Conservation (phyloP, 768 basidiomycete species). For the Rhodosporidiobolus odoratus region DNA sequence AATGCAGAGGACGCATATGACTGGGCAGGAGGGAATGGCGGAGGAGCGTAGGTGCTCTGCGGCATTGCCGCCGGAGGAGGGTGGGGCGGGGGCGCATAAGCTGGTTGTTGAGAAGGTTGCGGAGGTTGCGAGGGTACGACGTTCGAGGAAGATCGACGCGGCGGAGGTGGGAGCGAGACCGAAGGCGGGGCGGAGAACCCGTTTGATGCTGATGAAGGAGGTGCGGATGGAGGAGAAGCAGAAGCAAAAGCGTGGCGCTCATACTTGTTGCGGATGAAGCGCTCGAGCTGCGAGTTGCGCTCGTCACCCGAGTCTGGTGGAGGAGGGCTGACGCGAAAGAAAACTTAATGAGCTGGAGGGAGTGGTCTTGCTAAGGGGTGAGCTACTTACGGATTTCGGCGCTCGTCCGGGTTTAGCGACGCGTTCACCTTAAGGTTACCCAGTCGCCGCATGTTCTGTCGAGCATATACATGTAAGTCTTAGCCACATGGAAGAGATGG, state of each 20-base stretch:
- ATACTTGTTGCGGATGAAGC: conserved; percentile 73
- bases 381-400: conserved; percentile 55
- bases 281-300: conserved; percentile 83
- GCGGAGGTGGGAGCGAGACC: background rate
- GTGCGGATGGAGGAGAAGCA: background rate
- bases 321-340: conserved; percentile 13
- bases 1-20: background rate
- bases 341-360: background rate
- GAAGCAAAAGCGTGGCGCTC: conserved; percentile 63
- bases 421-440: conserved; percentile 79
- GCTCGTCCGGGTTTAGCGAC: conserved; percentile 75
- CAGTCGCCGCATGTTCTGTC: conserved; percentile 66
- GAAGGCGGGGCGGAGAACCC: background rate
- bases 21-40: background rate
- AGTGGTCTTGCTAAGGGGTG: too few relatives aligned
- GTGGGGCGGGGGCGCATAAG: background rate
- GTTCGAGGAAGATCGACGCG: background rate
- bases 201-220: background rate
- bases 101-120: background rate
- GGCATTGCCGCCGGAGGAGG: background rate
- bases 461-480: background rate
- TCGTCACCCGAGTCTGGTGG: conserved; percentile 75
- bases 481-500: conserved; percentile 5
- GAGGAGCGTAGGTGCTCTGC: background rate
- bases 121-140: background rate